phyloP scores from a whole-genome alignment of 768 basidiomycete species.

The Suillus variegatus region DNA sequence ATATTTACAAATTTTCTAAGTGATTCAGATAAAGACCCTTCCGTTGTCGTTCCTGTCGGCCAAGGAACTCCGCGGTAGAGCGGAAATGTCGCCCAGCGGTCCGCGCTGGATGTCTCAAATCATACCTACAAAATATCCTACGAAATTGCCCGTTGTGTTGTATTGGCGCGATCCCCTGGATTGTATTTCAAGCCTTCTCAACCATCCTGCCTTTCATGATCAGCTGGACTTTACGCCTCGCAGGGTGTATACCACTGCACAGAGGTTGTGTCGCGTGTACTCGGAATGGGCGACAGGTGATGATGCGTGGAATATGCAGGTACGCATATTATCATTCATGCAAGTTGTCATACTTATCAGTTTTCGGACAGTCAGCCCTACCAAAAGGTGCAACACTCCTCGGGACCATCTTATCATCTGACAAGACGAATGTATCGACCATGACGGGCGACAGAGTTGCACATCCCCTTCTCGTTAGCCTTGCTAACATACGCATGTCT shows the following conservation, averaged over 20 bases:
- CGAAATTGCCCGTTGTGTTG: conserved; percentile 22
- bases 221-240: conserved; percentile 22
- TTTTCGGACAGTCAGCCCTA: conserved; percentile 15
- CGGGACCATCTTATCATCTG: conserved; percentile 30
- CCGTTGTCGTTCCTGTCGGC: conserved; percentile 25
- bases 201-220: conserved; percentile 21
- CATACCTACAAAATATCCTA: conserved; percentile 13
- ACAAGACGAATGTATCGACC: conserved; percentile 35
- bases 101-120: conserved; percentile 22
- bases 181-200: conserved; percentile 22
- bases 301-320: conserved; percentile 21
- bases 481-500: conserved; percentile 33
- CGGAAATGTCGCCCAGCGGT: conserved; percentile 23
- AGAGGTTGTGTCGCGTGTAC: conserved; percentile 14
- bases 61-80: conserved; percentile 21
- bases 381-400: conserved; percentile 21
- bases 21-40: conserved; percentile 5
- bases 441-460: conserved; percentile 29
- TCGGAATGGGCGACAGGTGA: conserved; percentile 21
- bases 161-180: conserved; percentile 30
- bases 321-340: not conserved
- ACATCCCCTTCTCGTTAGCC: conserved; percentile 32
- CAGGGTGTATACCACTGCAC: conserved; percentile 13
- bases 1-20: not conserved
- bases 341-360: not conserved